A percentile compares a stretch with the other conserved stretches of the same genome.
These are phyloP conservation scores for Euphorbia celastroides DNA, from an alignment of 441 rosid genomes.

Conservation along the genomic window DNA sequence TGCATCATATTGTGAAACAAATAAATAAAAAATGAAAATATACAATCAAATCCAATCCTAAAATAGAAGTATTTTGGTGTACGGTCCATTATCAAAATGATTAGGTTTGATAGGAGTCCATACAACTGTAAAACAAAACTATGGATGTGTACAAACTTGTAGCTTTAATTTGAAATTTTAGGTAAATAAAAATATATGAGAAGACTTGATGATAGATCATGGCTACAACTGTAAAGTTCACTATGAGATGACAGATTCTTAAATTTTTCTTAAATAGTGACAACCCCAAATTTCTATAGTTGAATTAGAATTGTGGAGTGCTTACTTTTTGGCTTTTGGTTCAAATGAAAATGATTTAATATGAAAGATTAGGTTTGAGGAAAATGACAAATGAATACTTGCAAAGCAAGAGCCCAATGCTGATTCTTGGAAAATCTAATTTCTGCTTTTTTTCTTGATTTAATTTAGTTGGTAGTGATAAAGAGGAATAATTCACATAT, in stretches of 20 bases:
- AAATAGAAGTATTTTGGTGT: too few species aligned
- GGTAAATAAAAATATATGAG: not conserved
- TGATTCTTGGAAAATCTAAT: not conserved
- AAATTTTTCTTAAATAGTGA: not conserved
- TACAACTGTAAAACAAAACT: not conserved
- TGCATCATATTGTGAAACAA: too few species aligned
- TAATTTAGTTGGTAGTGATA: not conserved
- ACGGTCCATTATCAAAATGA: too few species aligned
- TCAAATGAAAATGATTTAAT: not conserved
- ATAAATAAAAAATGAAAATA: too few species aligned
- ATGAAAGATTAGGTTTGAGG: not conserved
- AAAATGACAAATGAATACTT: slow-evolving; percentile 14
- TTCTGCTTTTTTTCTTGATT: slow-evolving; percentile 1
- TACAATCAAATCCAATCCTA: too few species aligned
- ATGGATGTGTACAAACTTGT: not conserved
- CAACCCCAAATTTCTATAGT: not conserved
- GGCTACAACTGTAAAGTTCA: slow-evolving; percentile 39
- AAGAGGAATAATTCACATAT: slow-evolving; percentile 16
- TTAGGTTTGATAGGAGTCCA: too few species aligned
- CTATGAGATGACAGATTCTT: slow-evolving; percentile 11
- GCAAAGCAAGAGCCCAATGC: slow-evolving; percentile 4
- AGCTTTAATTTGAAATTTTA: not conserved
- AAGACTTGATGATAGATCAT: slow-evolving; percentile 22
- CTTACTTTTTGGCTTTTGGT: not conserved
- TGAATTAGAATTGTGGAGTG: not conserved